Conservation (phyloP, 2,329 filamentous ascomycete genomes). For the Metarhizium brunneum region DNA sequence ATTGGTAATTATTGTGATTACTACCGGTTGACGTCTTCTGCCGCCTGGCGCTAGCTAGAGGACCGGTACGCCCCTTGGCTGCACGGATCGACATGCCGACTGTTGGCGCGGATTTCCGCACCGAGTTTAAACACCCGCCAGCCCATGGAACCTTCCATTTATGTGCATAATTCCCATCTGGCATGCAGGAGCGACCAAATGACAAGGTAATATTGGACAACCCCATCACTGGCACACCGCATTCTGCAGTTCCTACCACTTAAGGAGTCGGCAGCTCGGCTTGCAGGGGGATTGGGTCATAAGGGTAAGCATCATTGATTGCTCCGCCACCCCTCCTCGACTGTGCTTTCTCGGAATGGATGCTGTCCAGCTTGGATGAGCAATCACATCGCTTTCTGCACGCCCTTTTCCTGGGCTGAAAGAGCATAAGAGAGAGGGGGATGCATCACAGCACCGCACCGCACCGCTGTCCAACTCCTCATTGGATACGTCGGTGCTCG, state of each 20-base stretch:
- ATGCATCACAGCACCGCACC: not conserved
- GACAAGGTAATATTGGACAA: not conserved
- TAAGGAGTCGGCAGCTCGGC: too few relatives aligned
- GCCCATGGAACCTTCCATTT: not conserved
- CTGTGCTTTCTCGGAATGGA: too few relatives aligned
- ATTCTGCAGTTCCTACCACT: not conserved
- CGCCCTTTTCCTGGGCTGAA: not conserved
- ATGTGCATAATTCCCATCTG: not conserved
- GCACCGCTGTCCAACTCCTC: not conserved
- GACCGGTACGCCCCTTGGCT: too few relatives aligned
- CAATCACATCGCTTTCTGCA: not conserved
- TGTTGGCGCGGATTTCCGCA: too few relatives aligned
- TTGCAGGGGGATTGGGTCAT: not conserved
- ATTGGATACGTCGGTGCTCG: not conserved
- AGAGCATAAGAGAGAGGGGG: not conserved
- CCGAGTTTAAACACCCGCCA: not conserved
- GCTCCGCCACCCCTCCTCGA: not conserved
- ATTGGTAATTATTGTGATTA: not conserved
- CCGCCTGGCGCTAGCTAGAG: too few relatives aligned
- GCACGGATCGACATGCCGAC: too few relatives aligned
- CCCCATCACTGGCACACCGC: not conserved
- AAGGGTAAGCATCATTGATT: not conserved
- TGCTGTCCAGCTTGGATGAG: not conserved
- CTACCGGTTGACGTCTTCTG: not conserved
- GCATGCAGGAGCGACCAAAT: not conserved